Base-by-base conservation (phyloP, 768 basidiomycete genomes). In the Amanita inopinata region DNA sequence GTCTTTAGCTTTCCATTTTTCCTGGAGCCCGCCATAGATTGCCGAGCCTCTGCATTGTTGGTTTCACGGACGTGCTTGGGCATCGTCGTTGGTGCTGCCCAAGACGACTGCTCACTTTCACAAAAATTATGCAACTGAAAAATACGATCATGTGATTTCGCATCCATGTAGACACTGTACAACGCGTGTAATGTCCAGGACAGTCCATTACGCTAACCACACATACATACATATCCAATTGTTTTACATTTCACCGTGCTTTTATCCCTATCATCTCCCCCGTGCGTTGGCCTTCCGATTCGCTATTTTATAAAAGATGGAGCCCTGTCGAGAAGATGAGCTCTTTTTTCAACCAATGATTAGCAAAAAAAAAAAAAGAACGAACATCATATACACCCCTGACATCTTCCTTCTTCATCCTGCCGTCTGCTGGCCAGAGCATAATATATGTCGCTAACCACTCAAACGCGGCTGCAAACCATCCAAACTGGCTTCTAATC, bases 41-140 rank as follows among this genome's bases (percentile, higher is more conserved):
- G 70, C 43, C 86, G 72, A 1, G 83, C 87, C 54, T 77, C 83
- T 6, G 78, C 69, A 54, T 86, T 88, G 56, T 70, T 68, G 34
- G 65, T 58, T 49, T 61, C 57, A 42, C 61, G 63, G 44, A 55
- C 49, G 31, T 54, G 58, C 12, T 37, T 37, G 14, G 37, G 37
- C 37, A 38, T 38, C 30, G n/a, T 17, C 23, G n/a, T n/a, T n/a
- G n/a, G n/a, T n/a, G n/a, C n/a, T n/a, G n/a, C n/a, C n/a, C n/a
- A n/a, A n/a, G n/a, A n/a, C n/a, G n/a, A n/a, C n/a, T n/a, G n/a
- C n/a, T n/a, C n/a, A n/a, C n/a, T n/a, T n/a, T n/a, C n/a, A n/a
- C n/a, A n/a, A n/a, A n/a, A n/a, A n/a, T n/a, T n/a, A n/a, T n/a
- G n/a, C n/a, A n/a, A n/a, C n/a, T n/a, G n/a, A n/a, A n/a, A n/a